phyloP scores from a whole-genome alignment of 352 stramenopile species.

The Globisporangium takayamanum region DNA sequence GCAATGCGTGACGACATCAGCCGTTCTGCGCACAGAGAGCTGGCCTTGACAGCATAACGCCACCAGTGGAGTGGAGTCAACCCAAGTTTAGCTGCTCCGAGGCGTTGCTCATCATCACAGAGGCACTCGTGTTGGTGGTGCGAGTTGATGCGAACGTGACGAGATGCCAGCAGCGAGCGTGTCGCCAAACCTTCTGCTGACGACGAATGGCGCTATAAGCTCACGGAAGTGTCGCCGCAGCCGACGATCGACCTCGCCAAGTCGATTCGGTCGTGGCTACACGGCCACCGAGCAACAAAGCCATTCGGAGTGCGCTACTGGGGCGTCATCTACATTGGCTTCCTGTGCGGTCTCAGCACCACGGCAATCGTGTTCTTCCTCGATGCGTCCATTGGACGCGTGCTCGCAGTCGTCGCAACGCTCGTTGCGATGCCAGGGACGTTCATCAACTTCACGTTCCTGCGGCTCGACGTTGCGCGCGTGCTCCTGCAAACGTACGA shows the following conservation, averaged over 20 bases:
- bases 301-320: background rate
- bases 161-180: no score
- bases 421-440: background rate
- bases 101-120: no score
- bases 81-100: no score
- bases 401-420: background rate
- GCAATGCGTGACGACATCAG: no score
- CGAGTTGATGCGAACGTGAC: no score
- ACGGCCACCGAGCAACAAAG: background rate
- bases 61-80: no score
- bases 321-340: no score
- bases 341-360: background rate
- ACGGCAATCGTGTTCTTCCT: background rate
- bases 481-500: slow-evolving; percentile 25
- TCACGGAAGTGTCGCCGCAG: slow-evolving; percentile 1
- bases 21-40: no score
- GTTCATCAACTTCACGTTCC: background rate
- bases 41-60: no score
- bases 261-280: background rate
- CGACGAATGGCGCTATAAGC: slow-evolving; percentile 3
- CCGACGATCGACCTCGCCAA: slow-evolving; percentile 6
- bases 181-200: no score
- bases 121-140: no score
- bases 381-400: background rate
- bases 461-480: slow-evolving; percentile 18